Conservation (phyloP, 495 filamentous ascomycete species). For the Neurospora tetraspora region DNA sequence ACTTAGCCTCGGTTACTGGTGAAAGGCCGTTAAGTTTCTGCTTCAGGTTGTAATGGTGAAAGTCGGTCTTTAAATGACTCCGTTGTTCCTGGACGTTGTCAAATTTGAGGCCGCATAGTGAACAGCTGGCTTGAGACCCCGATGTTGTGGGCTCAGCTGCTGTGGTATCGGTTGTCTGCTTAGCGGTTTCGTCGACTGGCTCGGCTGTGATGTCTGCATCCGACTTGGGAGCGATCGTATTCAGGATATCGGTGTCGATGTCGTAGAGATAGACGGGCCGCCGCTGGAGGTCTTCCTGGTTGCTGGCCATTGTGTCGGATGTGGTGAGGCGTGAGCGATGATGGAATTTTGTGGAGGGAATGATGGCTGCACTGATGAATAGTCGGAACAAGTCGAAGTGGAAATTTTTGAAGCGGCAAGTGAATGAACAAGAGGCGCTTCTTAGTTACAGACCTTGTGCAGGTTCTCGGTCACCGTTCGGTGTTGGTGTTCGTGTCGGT, state of each 20-base stretch:
- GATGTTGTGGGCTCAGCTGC: conserved; percentile 28
- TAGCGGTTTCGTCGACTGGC: conserved; percentile 14
- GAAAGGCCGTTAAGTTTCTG: conserved; percentile 64
- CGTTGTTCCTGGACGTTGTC: conserved; percentile 69
- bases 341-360: not conserved
- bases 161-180: conserved; percentile 7
- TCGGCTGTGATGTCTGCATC: conserved; percentile 25
- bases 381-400: not conserved
- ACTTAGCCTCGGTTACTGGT: conserved; percentile 65
- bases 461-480: not conserved
- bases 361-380: not conserved
- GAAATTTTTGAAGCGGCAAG: not conserved
- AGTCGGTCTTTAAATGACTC: conserved; percentile 78
- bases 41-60: conserved; percentile 90
- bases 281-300: conserved; percentile 28
- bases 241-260: conserved; percentile 67
- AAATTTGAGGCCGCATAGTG: conserved; percentile 66
- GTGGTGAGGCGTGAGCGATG: not conserved
- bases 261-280: conserved; percentile 62
- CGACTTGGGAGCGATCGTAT: conserved; percentile 53
- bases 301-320: conserved; percentile 16
- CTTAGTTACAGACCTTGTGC: not conserved
- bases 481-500: not conserved
- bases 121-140: conserved; percentile 61
- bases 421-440: not conserved